Evolutionary conservation across 768 basidiomycete genomes (phyloP).

Genomic region (Tylopilus intermedius): DNA sequence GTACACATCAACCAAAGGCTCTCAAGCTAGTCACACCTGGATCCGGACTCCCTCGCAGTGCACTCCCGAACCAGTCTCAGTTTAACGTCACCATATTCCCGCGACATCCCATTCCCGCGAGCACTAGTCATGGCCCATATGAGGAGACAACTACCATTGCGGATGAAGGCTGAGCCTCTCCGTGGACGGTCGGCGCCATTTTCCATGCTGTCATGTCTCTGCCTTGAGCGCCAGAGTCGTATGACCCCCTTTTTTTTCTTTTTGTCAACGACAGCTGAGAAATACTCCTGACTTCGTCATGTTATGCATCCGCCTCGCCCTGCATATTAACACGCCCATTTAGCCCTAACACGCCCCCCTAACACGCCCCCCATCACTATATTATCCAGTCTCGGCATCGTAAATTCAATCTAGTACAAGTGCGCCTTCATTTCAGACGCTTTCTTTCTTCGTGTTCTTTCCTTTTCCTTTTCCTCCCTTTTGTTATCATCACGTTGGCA

Average conservation of each 20-base stretch:
- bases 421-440: background rate
- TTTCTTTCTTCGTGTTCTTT: background rate
- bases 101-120: constrained; percentile 9
- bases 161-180: constrained; percentile 32
- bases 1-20: constrained; percentile 44
- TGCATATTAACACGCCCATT: constrained; percentile 21
- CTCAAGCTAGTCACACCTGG: constrained; percentile 34
- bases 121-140: constrained; percentile 8
- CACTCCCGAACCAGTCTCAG: constrained; percentile 43
- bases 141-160: constrained; percentile 11
- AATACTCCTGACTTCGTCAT: constrained; percentile 7
- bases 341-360: constrained; percentile 7
- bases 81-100: constrained; percentile 39
- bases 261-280: constrained; percentile 15
- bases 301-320: constrained; percentile 3
- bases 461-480: background rate
- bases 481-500: constrained; percentile 16
- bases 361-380: constrained; percentile 14
- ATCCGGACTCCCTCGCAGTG: constrained; percentile 44
- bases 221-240: constrained; percentile 1
- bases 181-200: constrained; percentile 11
- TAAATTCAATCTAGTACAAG: constrained; percentile 26
- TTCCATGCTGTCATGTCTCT: background rate
- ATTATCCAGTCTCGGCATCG: constrained; percentile 24
- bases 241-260: background rate